These are phyloP conservation scores for Flueggea neowawraea DNA, from an alignment of 441 rosid species.

Conservation along the genomic window DNA sequence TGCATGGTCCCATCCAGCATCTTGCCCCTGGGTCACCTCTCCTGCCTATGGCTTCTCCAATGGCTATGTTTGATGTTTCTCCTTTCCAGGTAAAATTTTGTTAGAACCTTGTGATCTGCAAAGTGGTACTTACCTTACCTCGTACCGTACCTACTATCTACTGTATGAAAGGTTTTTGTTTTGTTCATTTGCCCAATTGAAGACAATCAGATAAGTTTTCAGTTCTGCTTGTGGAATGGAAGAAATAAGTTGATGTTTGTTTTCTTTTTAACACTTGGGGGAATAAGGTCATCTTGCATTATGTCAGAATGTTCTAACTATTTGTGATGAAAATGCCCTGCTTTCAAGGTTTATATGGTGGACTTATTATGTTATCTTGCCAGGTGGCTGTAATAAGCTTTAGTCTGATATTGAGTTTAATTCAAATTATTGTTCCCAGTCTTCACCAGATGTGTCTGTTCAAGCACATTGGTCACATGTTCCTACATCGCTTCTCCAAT, in stretches of 20 bases:
- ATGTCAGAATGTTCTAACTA: too few relatives aligned
- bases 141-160: not conserved
- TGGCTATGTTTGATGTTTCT: slow-evolving; percentile 89
- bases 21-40: slow-evolving; percentile 77
- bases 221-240: too few relatives aligned
- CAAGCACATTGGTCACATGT: slow-evolving; percentile 87
- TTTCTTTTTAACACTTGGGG: too few relatives aligned
- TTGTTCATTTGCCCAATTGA: not conserved
- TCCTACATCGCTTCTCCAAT: slow-evolving; percentile 55
- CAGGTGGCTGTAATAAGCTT: not conserved
- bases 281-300: too few relatives aligned
- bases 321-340: not conserved
- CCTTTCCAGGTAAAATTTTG: slow-evolving; percentile 80
- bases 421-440: slow-evolving; percentile 36
- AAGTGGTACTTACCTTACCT: slow-evolving; percentile 1
- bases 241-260: too few relatives aligned
- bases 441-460: slow-evolving; percentile 67
- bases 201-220: too few relatives aligned
- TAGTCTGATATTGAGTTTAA: not conserved
- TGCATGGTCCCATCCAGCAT: slow-evolving; percentile 74
- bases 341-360: not conserved
- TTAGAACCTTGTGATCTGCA: not conserved
- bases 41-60: slow-evolving; percentile 70
- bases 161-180: not conserved
- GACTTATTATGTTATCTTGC: not conserved